phyloP scores from a whole-genome alignment of 169 alveolate species.

The Cytauxzoon felis region DNA sequence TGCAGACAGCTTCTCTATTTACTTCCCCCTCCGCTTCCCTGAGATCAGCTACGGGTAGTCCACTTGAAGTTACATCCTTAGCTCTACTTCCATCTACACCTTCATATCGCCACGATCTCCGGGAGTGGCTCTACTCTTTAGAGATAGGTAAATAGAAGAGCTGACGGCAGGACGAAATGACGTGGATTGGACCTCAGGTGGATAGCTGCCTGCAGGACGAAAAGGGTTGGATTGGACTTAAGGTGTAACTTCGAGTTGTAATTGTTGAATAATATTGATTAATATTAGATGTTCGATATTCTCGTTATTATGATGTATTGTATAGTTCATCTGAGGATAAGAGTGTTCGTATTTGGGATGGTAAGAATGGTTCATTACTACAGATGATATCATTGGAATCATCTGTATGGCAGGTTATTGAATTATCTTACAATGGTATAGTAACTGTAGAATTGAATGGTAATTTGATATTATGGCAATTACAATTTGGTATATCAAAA shows the following conservation, averaged over 20 bases:
- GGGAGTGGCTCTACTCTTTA: too few species aligned
- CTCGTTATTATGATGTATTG: constrained; percentile 17
- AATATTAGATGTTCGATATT: constrained; percentile 32
- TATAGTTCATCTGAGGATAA: constrained; percentile 54
- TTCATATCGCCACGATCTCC: too few species aligned
- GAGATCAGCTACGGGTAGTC: too few species aligned
- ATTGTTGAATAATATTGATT: neutral
- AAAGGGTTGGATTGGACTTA: too few species aligned
- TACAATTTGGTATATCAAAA: constrained; percentile 1
- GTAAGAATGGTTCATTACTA: constrained; percentile 9
- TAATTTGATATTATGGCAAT: constrained; percentile 29
- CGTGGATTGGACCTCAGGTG: too few species aligned
- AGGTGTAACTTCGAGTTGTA: neutral
- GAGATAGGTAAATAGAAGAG: too few species aligned
- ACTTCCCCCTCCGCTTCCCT: too few species aligned
- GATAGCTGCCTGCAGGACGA: too few species aligned
- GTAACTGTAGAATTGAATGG: constrained; percentile 34
- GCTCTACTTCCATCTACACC: too few species aligned
- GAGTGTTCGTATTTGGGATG: constrained; percentile 51
- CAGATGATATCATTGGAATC: constrained; percentile 25
- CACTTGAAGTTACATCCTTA: too few species aligned
- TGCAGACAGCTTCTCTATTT: too few species aligned
- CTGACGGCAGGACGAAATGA: too few species aligned
- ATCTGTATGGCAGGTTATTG: constrained; percentile 61
- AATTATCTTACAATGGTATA: constrained; percentile 16